phyloP scores from a whole-genome alignment of 2,329 filamentous ascomycete species.

The Aspergillus persii region DNA sequence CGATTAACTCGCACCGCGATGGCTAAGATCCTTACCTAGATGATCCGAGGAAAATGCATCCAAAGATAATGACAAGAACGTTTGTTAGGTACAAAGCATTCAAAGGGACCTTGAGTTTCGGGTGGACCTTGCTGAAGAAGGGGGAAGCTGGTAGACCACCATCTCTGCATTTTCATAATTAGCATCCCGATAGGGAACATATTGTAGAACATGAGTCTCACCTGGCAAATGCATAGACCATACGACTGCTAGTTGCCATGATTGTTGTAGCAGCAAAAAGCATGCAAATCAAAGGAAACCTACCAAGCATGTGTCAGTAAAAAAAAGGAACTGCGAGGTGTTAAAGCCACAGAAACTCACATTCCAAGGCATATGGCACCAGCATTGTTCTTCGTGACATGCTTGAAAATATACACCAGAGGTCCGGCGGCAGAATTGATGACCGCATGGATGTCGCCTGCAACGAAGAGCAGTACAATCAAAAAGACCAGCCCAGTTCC shows the following conservation, averaged over 20 bases:
- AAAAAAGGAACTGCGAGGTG: not conserved
- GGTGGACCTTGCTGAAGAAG: slow-evolving; percentile 62
- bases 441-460: slow-evolving; percentile 56
- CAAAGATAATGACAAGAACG: slow-evolving; percentile 63
- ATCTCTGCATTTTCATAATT: slow-evolving; percentile 45
- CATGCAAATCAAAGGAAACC: slow-evolving; percentile 32
- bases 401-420: slow-evolving; percentile 60
- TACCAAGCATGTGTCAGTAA: slow-evolving; percentile 10
- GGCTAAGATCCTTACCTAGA: slow-evolving; percentile 26
- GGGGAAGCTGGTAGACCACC: slow-evolving; percentile 63
- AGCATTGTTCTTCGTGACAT: slow-evolving; percentile 60
- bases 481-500: slow-evolving; percentile 63
- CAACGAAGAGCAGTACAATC: slow-evolving; percentile 62
- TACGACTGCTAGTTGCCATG: slow-evolving; percentile 37
- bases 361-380: slow-evolving; percentile 65
- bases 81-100: slow-evolving; percentile 64
- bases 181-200: not conserved
- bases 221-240: slow-evolving; percentile 37
- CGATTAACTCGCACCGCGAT: too few species aligned
- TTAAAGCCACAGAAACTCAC: slow-evolving; percentile 20
- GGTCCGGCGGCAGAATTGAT: slow-evolving; percentile 58
- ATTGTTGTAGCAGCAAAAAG: slow-evolving; percentile 33
- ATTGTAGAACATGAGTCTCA: slow-evolving; percentile 4
- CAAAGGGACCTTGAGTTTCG: slow-evolving; percentile 61
- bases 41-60: slow-evolving; percentile 68